Base-by-base conservation (phyloP, 2,329 filamentous ascomycete species). In the Colletotrichum orbiculare region DNA sequence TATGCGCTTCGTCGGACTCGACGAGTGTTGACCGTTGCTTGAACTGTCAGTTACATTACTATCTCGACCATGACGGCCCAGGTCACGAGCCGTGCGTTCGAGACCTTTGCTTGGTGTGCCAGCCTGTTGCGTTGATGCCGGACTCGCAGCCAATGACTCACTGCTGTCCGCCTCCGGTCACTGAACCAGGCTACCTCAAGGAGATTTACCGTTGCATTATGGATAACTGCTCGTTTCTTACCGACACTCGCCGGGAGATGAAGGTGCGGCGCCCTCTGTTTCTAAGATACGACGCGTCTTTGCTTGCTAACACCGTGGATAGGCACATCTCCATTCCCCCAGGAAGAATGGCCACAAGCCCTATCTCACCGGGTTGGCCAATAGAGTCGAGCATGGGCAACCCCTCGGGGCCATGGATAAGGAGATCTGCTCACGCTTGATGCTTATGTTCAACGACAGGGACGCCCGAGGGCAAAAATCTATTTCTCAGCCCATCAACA, bases 381-480 rank as follows among this genome's bases (percentile, higher is more conserved):
- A 35, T 15, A 59, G 64, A 13, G 54, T 67, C 15, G 46, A 61
- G 45, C 43, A 64, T 9, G 55, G 59, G 8, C 60, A 62, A 13
- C n/a, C 33, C n/a, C 60, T 68, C 17, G 59, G 55, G 41, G 64
- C 60, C 13, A 49, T 64, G 12, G 67, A 68, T 41, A 60, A 60
- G 47, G 54, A 57, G n/a, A 45, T 68, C 11, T 46, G 45, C 12
- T 57, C 60, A 7, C 65, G 60, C n/a, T 48, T 67, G 39, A 68
- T 67, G 64, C 56, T 54, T 34, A 64, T 65, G 55, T 68, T 67
- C 57, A 65, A 67, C 45, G 65, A 64, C 38, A 54, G 60, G 4
- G 67, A 67, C 45, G 56, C 55, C 38, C 59, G 64, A 4, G 67
- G 67, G 7, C 64, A 67, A 15, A 55, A 55, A 37, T 60, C 60